Evolutionary conservation across 768 basidiomycete genomes (phyloP), one percentile per base, ranked within the genome.

Genomic region (Mycena albidolilacea): DNA sequence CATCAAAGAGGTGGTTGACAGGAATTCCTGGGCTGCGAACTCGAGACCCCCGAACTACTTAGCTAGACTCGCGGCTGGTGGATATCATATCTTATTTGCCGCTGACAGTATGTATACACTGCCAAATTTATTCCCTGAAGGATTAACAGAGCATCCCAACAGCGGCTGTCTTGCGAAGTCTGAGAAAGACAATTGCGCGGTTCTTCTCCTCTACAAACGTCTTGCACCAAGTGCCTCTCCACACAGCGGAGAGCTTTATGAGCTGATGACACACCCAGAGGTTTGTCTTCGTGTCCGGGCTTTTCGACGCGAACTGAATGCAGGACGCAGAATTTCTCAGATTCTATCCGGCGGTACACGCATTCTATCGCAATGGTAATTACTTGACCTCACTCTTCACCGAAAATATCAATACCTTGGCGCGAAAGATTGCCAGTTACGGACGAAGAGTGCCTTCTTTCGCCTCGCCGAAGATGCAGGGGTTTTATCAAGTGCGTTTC

Each of bases 1-100:
- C 3, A 74, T 78, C 46, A 77, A 75, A 69, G 75, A 78, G 58
- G 66, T 80, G 8, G 70, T 80, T 66, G 79, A 80, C 57, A 79
- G 73, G 75, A 66, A 70, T 7, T 60, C 72, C 38, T 78, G 74
- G 55, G 66, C 66, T 5, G 72, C 68, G 12, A 73, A 72, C 43
- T 79, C 78, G 38, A 57, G 79, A 38, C 78, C 77, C 10, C 43
- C 75, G 3, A 74, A 74, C 52, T 69, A 79, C 50, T 66, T 78
- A 23, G 77, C 71, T 0, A 57, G 67, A 3, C 46, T 62, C 5
- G 66, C 74, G 12, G 73, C 63, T 11, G 69, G 67, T 1, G 70
- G 64, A 8, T 70, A 64, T 23, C 72, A 80, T 55, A 66, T 79
- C 44, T 65, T 75, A 39, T 61, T 79, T 21, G 73, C 77, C 3